phyloP scores from a whole-genome alignment of 129 eudicot genomes.

The Glebionis coronaria region DNA sequence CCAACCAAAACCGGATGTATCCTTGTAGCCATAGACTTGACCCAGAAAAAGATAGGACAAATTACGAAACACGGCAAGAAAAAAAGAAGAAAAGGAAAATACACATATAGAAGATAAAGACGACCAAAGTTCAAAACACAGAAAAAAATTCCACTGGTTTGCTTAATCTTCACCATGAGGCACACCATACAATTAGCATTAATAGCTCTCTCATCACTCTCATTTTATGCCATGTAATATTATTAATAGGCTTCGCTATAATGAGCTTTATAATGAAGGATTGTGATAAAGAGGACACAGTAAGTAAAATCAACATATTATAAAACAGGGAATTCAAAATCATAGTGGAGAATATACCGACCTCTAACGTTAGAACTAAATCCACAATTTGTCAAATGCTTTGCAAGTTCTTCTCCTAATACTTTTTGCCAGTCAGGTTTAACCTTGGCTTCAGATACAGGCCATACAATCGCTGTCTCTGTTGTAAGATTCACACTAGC shows the following conservation, averaged over 20 bases:
- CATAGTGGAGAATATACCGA: conserved; percentile 28
- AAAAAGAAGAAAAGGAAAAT: background rate
- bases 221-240: background rate
- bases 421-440: conserved; percentile 74
- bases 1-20: conserved; percentile 36
- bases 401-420: conserved; percentile 88
- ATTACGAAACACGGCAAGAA: conserved; percentile 5
- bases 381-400: conserved; percentile 87
- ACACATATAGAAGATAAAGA: background rate
- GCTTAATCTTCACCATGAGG: conserved; percentile 1
- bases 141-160: background rate
- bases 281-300: background rate
- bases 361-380: conserved; percentile 83
- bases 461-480: conserved; percentile 97
- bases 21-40: conserved; percentile 28
- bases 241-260: background rate
- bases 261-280: conserved; percentile 9
- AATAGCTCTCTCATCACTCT: conserved; percentile 14
- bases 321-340: conserved; percentile 9
- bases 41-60: background rate
- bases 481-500: conserved; percentile 95
- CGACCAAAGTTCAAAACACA: too few relatives aligned
- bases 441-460: conserved; percentile 78
- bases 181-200: conserved; percentile 10
- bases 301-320: background rate